Base-by-base conservation (phyloP, 345 rosid genomes). In the Acer negundo region DNA sequence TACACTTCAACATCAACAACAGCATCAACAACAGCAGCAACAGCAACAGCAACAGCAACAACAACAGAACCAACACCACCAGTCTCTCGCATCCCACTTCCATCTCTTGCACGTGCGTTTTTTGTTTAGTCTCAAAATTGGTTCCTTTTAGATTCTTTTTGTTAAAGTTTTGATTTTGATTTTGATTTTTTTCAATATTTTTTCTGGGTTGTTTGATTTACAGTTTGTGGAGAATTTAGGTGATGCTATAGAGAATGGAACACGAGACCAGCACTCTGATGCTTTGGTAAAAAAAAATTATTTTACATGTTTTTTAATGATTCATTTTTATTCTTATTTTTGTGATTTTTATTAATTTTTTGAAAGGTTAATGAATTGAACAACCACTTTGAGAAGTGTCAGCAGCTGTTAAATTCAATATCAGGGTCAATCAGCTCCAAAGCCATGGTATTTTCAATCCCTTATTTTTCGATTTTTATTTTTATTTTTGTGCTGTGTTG, bases 11-110 rank as follows among this genome's bases (percentile, higher is more conserved):
- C 89, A 81, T 42, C 84, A 79, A 4, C 86, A 73, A 9, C 84
- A 78, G 42, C 85, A 74, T 15, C 94, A 89, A 78, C 75, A 1
- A 3, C 85, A 70, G 59, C 85, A 81, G 38, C 84, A 79, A n/a
- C 94, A 89, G 79, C 76, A 2, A 2, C 85, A 70, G 59, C 85
- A 81, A 28, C 84, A 79, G 3, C 86, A 73, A 4, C 84, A 78
- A 56, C 85, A 75, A 20, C 94, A 89, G 80, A 83, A 75, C 13
- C 92, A 86, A 7, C 95, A 87, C 10, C 97, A 93, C 76, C 97
- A 93, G 78, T 93, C 98, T 3, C 90, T 95, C 24, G 97, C 98
- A 26, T 95, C 98, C 49, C 97, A 90, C 76, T 95, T 92, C 78
- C 95, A 92, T 82, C 92, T 95, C 78, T 80, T 86, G 69, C 92